Base-by-base conservation (phyloP, 495 filamentous ascomycete genomes). In the Sporormia fimetaria region DNA sequence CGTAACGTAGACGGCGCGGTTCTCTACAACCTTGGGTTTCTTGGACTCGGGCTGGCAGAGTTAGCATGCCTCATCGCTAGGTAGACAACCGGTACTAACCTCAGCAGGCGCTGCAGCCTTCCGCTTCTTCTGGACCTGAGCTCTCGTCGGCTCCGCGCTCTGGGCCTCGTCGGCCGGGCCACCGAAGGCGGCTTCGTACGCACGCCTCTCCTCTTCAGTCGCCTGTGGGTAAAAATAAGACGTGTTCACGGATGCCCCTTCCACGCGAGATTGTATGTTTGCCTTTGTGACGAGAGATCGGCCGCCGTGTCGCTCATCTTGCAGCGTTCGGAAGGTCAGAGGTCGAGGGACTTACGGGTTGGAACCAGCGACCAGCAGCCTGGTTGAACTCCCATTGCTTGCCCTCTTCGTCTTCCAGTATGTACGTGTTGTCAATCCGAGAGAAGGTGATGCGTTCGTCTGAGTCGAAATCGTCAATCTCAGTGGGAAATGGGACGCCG, bases 1-100 rank as follows among this genome's bases (percentile, higher is more conserved):
- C 2, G 84, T 92, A 26, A 96, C 76, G 59, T 83, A 99, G 34
- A 99, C 69, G 15, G 90, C 92, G 2, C 80, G 88, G 56, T 96
- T 98, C 42, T 51, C 49, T 12, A 46, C 54, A 72, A 23, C 71
- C 26, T 56, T 41, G 39, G 18, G 42, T 49, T 78, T 79, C 54
- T 77, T 71, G 24, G 17, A n/a, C n/a, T n/a, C n/a, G n/a, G 28
- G 54, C 21, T 33, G 28, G 44, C 38, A 32, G 36, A 17, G 9
- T 9, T 4, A 15, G 15, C 24, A 12, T n/a, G 18, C 28, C 17
- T 50, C n/a, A 15, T 22, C 8, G 23, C 8, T 62, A 56, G 63
- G 57, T 37, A 34, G 26, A 33, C 18, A 33, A 24, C 26, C 33
- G 33, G 38, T 36, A 39, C 45, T n/a, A 23, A 23, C 32, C 6